These are phyloP conservation scores for Gyrodon lividus DNA, from an alignment of 768 basidiomycete genomes.

Conservation along the genomic window DNA sequence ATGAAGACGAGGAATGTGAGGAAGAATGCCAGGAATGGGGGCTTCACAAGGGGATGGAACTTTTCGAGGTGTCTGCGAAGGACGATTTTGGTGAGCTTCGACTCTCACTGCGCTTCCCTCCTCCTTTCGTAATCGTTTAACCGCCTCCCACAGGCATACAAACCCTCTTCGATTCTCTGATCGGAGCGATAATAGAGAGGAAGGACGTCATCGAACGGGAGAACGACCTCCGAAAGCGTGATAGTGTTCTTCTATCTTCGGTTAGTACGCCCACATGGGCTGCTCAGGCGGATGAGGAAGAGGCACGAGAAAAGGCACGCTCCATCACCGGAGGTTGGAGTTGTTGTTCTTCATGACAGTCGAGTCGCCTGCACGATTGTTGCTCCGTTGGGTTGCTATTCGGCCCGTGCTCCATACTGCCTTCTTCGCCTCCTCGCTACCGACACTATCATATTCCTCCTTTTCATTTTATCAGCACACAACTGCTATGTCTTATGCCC, in stretches of 20 bases:
- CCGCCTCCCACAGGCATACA: conserved; percentile 60
- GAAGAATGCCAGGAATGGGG: conserved; percentile 66
- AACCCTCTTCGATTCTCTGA: conserved; percentile 75
- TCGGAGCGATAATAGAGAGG: conserved; percentile 72
- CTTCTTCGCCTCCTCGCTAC: conserved; percentile 13
- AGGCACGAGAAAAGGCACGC: conserved; percentile 56
- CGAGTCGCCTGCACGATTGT: conserved; percentile 11
- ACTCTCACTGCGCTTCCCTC: not conserved
- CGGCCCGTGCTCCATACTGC: conserved; percentile 11
- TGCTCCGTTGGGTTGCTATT: conserved; percentile 17
- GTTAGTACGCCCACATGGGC: conserved; percentile 69
- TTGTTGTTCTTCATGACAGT: conserved; percentile 56
- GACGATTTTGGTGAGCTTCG: conserved; percentile 65
- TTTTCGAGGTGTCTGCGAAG: conserved; percentile 91
- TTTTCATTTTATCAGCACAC: conserved; percentile 16
- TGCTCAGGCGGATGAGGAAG: conserved; percentile 79
- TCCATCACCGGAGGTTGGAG: conserved; percentile 55
- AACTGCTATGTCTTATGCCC: conserved; percentile 31
- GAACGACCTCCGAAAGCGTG: conserved; percentile 74
- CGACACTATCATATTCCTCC: conserved; percentile 2
- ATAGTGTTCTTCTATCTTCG: conserved; percentile 77
- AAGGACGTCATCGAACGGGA: conserved; percentile 81
- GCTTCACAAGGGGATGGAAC: conserved; percentile 77
- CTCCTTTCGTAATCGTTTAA: conserved; percentile 13
- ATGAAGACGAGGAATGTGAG: conserved; percentile 57